Conservation (phyloP, 257 asterid species). For the Gynochthodes officinalis region DNA sequence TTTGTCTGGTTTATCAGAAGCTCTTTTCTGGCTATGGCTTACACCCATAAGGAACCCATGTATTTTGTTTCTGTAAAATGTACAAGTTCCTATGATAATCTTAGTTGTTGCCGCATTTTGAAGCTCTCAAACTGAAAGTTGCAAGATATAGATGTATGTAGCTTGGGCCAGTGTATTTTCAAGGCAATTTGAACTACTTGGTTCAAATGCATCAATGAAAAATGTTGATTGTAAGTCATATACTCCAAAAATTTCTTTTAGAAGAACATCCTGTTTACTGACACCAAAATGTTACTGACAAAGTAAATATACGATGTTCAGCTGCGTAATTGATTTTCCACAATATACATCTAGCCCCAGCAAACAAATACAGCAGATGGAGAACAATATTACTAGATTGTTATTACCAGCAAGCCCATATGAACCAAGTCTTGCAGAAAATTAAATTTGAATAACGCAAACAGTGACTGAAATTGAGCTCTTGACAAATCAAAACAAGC, state of each 20-base stretch:
- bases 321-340: neutral
- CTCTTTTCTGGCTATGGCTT: too few species aligned
- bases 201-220: neutral
- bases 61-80: neutral
- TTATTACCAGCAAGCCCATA: neutral
- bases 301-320: neutral
- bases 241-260: too few species aligned
- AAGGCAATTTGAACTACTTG: neutral
- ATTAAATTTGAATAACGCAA: neutral
- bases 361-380: neutral
- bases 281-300: neutral
- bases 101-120: neutral
- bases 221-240: neutral
- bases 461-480: neutral
- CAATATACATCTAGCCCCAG: neutral
- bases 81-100: neutral
- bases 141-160: too few species aligned
- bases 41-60: neutral
- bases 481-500: neutral
- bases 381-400: too few species aligned
- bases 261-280: too few species aligned
- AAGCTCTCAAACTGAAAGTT: too few species aligned
- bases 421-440: neutral
- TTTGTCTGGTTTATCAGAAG: neutral
- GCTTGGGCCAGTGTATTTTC: too few species aligned